Percentiles rank a stretch among this genome's conserved stretches.
These are phyloP conservation scores for Eimeria sp. DNA, from an alignment of 169 alveolate species.

Conservation along the genomic window DNA sequence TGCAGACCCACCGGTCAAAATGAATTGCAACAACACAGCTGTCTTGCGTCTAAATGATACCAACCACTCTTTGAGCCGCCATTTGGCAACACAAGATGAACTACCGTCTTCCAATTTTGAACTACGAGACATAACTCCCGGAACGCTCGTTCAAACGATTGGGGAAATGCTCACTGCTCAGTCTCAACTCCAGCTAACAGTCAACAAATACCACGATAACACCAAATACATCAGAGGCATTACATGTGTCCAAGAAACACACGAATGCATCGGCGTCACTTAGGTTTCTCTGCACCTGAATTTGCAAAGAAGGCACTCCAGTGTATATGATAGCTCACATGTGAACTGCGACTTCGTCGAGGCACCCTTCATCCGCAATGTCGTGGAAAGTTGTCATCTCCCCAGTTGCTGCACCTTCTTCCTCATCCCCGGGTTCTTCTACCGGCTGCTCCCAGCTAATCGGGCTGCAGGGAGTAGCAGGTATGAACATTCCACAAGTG, in stretches of 20 bases:
- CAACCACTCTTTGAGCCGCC: background rate
- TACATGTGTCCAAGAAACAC: background rate
- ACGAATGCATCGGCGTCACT: background rate
- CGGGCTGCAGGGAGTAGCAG: conserved; percentile 33
- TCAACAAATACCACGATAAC: background rate
- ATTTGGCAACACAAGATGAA: background rate
- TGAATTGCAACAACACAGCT: background rate
- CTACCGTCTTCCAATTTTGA: background rate
- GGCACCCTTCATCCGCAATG: conserved; percentile 72
- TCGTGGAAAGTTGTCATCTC: conserved; percentile 74
- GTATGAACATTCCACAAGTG: background rate
- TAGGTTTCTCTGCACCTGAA: background rate
- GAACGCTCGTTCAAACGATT: background rate
- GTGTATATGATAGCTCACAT: background rate
- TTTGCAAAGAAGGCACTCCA: background rate
- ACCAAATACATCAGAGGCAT: background rate
- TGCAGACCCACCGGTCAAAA: background rate
- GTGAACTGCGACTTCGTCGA: conserved; percentile 73
- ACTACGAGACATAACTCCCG: background rate
- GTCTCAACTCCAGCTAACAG: background rate
- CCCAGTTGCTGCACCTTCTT: conserved; percentile 34
- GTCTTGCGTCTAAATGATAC: background rate
- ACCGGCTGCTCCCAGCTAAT: conserved; percentile 69
- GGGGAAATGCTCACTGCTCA: background rate
- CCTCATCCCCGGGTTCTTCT: conserved; percentile 29